These are phyloP conservation scores for Kuraishia capsulata DNA, from an alignment of 805 yeast genomes.

Conservation along the genomic window DNA sequence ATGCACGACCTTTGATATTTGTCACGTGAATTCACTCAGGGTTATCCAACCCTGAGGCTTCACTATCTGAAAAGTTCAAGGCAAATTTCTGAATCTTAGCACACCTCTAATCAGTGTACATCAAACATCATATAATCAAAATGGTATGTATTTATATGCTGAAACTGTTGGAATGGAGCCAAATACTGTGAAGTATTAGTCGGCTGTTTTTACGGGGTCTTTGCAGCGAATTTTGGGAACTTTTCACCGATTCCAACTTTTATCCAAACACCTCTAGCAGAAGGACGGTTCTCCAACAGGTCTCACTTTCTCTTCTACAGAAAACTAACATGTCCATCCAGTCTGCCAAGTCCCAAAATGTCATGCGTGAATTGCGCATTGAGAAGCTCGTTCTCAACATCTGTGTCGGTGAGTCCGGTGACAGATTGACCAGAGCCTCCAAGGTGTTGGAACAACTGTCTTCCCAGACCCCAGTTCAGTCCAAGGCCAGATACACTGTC, in stretches of 20 bases:
- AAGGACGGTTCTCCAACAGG: not conserved
- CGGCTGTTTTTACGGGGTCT: too few relatives aligned
- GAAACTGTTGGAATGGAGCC: too few relatives aligned
- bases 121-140: too few relatives aligned
- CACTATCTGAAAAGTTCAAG: not conserved
- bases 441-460: slow-evolving; percentile 99
- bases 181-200: too few relatives aligned
- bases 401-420: slow-evolving; percentile 99
- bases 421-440: slow-evolving; percentile 99
- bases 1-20: too few relatives aligned
- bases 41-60: not conserved
- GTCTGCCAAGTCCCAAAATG: slow-evolving; percentile 68
- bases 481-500: slow-evolving; percentile 99
- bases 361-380: slow-evolving; percentile 98
- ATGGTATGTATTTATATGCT: not conserved
- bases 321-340: slow-evolving; percentile 1
- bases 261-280: too few relatives aligned
- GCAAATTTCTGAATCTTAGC: too few relatives aligned
- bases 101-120: too few relatives aligned
- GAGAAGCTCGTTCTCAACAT: slow-evolving; percentile 99
- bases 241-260: too few relatives aligned
- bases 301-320: not conserved
- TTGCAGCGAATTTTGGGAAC: too few relatives aligned
- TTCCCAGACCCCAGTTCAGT: slow-evolving; percentile 99
- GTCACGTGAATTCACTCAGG: not conserved